Evolutionary conservation across 352 stramenopile genomes (phyloP).

Genomic region (Pythium biforme): DNA sequence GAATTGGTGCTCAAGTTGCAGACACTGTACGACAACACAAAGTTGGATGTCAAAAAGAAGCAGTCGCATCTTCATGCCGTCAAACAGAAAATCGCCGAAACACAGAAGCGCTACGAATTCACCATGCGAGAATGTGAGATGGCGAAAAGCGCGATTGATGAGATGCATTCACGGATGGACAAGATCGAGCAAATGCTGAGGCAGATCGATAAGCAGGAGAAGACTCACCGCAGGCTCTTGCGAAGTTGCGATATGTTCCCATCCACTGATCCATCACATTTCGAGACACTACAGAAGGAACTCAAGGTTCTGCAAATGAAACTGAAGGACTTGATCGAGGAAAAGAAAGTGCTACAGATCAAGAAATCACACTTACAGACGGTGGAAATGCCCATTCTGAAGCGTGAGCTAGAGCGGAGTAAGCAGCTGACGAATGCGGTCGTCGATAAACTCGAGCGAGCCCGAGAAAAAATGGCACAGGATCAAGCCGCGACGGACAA

Average conservation of each 20-base stretch:
- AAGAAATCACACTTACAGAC: slow-evolving; percentile 66
- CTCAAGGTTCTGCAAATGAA: slow-evolving; percentile 69
- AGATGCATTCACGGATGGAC: slow-evolving; percentile 68
- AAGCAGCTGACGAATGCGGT: slow-evolving; percentile 65
- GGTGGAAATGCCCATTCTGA: slow-evolving; percentile 55
- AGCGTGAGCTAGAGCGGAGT: slow-evolving; percentile 49
- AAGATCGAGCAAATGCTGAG: slow-evolving; percentile 66
- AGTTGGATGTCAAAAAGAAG: slow-evolving; percentile 59
- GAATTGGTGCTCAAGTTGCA: slow-evolving; percentile 77
- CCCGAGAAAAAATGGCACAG: slow-evolving; percentile 58
- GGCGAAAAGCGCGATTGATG: slow-evolving; percentile 66
- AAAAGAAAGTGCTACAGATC: slow-evolving; percentile 59
- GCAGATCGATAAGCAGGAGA: slow-evolving; percentile 72
- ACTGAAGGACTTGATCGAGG: slow-evolving; percentile 60
- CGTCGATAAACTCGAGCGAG: slow-evolving; percentile 61
- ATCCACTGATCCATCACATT: slow-evolving; percentile 54
- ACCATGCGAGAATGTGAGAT: slow-evolving; percentile 79
- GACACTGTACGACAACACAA: slow-evolving; percentile 62
- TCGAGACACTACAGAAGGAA: slow-evolving; percentile 67
- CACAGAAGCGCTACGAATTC: slow-evolving; percentile 51
- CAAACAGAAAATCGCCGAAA: slow-evolving; percentile 65
- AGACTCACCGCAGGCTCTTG: slow-evolving; percentile 66
- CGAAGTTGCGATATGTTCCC: slow-evolving; percentile 63
- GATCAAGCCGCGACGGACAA: slow-evolving; percentile 69
- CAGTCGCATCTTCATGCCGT: slow-evolving; percentile 58